phyloP scores from a whole-genome alignment of 73 alveolate genomes.

The Strombidium stylifer region DNA sequence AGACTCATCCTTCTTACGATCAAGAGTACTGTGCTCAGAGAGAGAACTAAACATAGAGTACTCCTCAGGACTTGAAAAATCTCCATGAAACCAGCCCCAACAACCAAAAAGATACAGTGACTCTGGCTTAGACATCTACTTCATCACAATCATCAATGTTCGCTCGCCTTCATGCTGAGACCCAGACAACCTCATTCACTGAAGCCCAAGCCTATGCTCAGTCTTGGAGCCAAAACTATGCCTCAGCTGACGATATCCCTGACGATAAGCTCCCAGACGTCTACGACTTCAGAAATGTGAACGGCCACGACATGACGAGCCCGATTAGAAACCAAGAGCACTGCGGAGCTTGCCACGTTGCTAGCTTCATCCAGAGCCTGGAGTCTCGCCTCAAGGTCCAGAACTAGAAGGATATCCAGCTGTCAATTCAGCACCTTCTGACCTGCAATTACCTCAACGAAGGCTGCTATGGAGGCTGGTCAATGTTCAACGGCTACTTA shows the following conservation, averaged over 20 bases:
- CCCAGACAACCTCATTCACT: too few species aligned
- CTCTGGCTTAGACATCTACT: too few species aligned
- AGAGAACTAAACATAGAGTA: too few species aligned
- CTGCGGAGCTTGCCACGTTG: conserved; percentile 77
- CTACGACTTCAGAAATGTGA: conserved; percentile 73
- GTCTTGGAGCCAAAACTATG: neutral
- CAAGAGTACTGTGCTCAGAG: too few species aligned
- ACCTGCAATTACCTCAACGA: conserved; percentile 79
- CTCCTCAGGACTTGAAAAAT: too few species aligned
- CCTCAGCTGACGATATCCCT: conserved; percentile 12
- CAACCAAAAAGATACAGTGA: too few species aligned
- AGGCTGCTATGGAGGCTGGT: conserved; percentile 92
- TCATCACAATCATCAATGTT: too few species aligned
- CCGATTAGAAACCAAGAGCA: conserved; percentile 45
- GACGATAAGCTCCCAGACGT: conserved; percentile 41
- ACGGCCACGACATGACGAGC: conserved; percentile 55
- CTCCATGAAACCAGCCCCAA: too few species aligned
- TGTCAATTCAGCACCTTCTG: conserved; percentile 13
- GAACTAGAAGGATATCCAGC: conserved; percentile 33
- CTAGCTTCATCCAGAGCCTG: conserved; percentile 25
- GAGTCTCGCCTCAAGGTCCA: conserved; percentile 68
- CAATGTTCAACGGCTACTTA: conserved; percentile 72
- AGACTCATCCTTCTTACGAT: too few species aligned
- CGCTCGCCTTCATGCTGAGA: too few species aligned
- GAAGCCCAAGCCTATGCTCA: neutral